phyloP scores from a whole-genome alignment of 164 flowering plant genomes.

The Tetracentron sinense region DNA sequence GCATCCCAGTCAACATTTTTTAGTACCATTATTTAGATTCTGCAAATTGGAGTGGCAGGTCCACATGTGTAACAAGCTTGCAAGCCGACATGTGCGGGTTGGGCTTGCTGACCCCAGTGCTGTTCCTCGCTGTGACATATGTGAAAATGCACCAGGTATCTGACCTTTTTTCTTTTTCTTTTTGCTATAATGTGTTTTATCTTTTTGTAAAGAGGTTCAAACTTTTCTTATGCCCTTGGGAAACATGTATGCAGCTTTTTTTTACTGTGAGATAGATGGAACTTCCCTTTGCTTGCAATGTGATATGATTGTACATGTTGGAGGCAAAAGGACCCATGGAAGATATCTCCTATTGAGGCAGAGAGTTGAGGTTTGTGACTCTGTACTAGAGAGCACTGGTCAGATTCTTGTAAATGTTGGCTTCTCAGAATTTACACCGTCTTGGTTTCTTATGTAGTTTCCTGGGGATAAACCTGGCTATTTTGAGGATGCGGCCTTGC shows the following conservation, averaged over 20 bases:
- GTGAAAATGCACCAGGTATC: conserved; percentile 86
- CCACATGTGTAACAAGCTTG: conserved; percentile 96
- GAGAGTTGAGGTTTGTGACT: conserved; percentile 76
- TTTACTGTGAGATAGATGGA: conserved; percentile 59
- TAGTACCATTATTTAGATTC: conserved; percentile 1
- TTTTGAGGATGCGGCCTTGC: conserved; percentile 40
- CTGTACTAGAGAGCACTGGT: background rate
- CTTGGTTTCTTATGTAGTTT: conserved; percentile 47
- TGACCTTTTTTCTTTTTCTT: background rate
- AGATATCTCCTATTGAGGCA: conserved; percentile 87
- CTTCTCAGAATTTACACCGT: background rate
- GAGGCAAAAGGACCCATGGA: conserved; percentile 90
- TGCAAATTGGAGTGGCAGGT: conserved; percentile 50
- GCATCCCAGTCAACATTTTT: background rate
- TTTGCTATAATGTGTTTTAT: background rate
- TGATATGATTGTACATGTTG: conserved; percentile 94
- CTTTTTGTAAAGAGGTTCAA: background rate
- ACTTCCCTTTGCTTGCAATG: conserved; percentile 66
- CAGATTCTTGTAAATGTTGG: background rate
- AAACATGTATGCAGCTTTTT: conserved; percentile 44
- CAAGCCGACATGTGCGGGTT: conserved; percentile 85
- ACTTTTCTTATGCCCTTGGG: conserved; percentile 4
- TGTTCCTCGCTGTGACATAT: conserved; percentile 87
- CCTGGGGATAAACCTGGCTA: conserved; percentile 71
- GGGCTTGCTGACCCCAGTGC: conserved; percentile 81